phyloP scores from a whole-genome alignment of 1,284 basidiomycete species.

The Cryptococcus sp. region DNA sequence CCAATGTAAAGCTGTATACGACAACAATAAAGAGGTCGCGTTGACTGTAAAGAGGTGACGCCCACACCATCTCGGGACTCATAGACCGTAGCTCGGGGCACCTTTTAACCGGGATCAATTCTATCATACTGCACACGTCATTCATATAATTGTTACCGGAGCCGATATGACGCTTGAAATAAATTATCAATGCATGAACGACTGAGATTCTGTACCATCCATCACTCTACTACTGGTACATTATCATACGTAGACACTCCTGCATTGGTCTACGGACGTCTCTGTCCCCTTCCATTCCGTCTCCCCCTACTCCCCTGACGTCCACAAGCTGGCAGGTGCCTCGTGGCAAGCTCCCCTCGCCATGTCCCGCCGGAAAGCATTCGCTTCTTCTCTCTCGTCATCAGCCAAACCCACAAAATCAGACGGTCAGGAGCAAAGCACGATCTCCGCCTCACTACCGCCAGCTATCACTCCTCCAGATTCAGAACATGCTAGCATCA shows the following conservation, averaged over 20 bases:
- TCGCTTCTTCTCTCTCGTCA: neutral
- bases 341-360: neutral
- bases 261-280: no score
- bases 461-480: conserved; percentile 25
- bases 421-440: conserved; percentile 14
- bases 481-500: conserved; percentile 18
- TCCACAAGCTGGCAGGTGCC: neutral
- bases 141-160: no score
- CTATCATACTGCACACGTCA: no score
- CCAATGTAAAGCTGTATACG: neutral
- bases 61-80: no score
- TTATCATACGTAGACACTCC: no score
- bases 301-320: neutral
- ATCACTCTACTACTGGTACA: no score
- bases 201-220: conserved; percentile 9
- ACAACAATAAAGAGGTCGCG: conserved; percentile 7
- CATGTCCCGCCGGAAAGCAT: neutral
- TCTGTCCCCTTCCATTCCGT: neutral
- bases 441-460: conserved; percentile 1
- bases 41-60: neutral
- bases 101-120: no score
- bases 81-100: no score
- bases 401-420: conserved; percentile 2
- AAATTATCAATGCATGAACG: no score
- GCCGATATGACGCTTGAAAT: no score